Base-by-base conservation (phyloP, 805 yeast genomes). In the Yarrowia hollandica region DNA sequence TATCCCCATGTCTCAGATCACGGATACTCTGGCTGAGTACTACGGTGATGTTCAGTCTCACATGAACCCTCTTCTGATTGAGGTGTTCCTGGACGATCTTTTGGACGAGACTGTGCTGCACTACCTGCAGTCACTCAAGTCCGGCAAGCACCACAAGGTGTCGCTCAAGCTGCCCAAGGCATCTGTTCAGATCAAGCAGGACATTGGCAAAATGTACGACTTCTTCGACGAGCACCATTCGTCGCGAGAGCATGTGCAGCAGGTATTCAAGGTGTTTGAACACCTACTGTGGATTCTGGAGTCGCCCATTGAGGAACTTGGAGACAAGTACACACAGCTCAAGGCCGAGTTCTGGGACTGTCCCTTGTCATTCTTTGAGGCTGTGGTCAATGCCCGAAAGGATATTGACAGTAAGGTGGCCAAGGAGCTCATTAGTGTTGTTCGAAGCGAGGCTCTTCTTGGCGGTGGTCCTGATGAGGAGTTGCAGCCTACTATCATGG, bases 1-100 rank as follows among this genome's bases (percentile, higher is more conserved):
- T 9, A 71, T 71, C 30, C 83, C 83, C 16, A 81, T 86, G 0
- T 79, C 80, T 61, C 83, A 81, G 62, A 82, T 87, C 26, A 78
- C 81, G 2, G 90, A 84, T 64, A 89, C 96, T 0, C 75, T 88
- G n/a, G 78, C 75, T 34, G 96, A 89, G 66, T 89, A 86, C 70
- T 74, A 86, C 70, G 77, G 75, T 16, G 96, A 89, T 60, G 78
- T 86, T 52, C 74, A 82, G 64, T 76, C 71, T 28, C 76, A 76
- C 30, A 71, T 82, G 75, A 78, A 81, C 60, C 74, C 76, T n/a
- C 78, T 80, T 58, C 71, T 84, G 34, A 81, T 79, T 66, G 83
- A 78, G 30, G 75, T 81, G 15, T 73, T 83, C 58, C 67, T 80
- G 7, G 86, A 82, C 54, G 79, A 78, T 56, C 69, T 82, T 30